These are phyloP conservation scores for Tausonia pullulans DNA, from an alignment of 1,284 basidiomycete genomes.

Conservation along the genomic window DNA sequence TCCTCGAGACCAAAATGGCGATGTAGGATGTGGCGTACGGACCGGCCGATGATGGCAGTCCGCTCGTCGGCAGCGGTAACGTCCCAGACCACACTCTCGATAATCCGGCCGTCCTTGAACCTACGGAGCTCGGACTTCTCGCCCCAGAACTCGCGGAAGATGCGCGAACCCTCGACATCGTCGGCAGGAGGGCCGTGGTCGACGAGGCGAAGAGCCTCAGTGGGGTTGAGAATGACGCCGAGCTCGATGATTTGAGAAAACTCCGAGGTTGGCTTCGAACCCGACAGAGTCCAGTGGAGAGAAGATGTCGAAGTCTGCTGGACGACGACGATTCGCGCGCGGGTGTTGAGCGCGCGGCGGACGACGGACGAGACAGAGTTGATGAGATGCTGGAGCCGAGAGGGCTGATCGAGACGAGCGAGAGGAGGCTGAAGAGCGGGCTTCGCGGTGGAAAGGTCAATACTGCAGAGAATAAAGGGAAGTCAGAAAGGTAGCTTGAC, in stretches of 20 bases:
- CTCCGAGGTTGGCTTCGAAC: constrained; percentile 42
- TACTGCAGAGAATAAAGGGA: constrained; percentile 33
- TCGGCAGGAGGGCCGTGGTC: constrained; percentile 76
- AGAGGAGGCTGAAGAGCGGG: constrained; percentile 40
- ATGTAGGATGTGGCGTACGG: constrained; percentile 62
- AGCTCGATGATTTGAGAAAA: constrained; percentile 38
- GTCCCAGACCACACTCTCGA: constrained; percentile 88
- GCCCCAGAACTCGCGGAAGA: constrained; percentile 84
- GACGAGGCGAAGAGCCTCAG: constrained; percentile 66
- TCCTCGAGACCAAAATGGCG: constrained; percentile 58
- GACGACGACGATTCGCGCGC: constrained; percentile 49
- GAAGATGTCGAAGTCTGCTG: constrained; percentile 20
- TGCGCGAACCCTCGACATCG: constrained; percentile 41
- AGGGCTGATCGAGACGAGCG: constrained; percentile 50
- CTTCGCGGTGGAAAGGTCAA: constrained; percentile 49
- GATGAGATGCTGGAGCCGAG: constrained; percentile 46
- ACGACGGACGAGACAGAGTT: constrained; percentile 47
- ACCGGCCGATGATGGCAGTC: constrained; percentile 59
- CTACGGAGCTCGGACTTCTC: constrained; percentile 83
- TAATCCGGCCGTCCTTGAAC: constrained; percentile 90
- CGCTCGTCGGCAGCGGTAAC: constrained; percentile 46
- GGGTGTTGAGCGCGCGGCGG: constrained; percentile 56
- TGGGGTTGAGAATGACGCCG: constrained; percentile 61
- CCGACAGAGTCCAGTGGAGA: constrained; percentile 8
- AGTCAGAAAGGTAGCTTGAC: neutral